Percentiles rank a stretch among this genome's conserved stretches.
phyloP scores from a whole-genome alignment of 1,139 yeast genomes.

The Protomyces gravidus region DNA sequence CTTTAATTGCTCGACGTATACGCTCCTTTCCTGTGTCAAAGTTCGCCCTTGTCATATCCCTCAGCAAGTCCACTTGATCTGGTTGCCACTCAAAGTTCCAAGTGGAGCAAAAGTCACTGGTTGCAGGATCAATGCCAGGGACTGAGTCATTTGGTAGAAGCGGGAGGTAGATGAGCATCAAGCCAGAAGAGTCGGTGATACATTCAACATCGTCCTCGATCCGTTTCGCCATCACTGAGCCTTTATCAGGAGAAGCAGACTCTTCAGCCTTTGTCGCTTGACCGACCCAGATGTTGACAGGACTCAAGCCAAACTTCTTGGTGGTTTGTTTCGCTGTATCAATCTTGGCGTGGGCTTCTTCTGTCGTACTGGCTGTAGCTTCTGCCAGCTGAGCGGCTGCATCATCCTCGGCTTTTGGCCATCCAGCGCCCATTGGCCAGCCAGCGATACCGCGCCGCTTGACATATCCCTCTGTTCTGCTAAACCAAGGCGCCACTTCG shows the following conservation, averaged over 20 bases:
- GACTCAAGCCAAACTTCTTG: neutral
- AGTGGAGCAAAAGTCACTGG: conserved; percentile 34
- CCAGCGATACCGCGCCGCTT: conserved; percentile 34
- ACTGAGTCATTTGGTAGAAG: conserved; percentile 34
- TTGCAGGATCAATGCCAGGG: conserved; percentile 35
- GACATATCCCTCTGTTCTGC: conserved; percentile 35
- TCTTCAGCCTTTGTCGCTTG: conserved; percentile 9
- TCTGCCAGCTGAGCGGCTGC: neutral
- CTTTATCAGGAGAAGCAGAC: neutral
- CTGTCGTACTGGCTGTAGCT: conserved; percentile 7
- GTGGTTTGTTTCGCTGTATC: neutral
- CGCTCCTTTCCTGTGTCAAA: conserved; percentile 33
- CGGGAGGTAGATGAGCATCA: conserved; percentile 36
- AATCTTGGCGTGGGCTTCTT: conserved; percentile 3
- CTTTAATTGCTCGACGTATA: conserved; percentile 32
- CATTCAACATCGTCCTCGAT: conserved; percentile 5
- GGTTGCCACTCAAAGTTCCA: conserved; percentile 36
- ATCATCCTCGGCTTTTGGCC: conserved; percentile 27
- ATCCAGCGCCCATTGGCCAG: conserved; percentile 35
- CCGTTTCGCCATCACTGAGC: conserved; percentile 6
- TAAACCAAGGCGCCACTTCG: conserved; percentile 35
- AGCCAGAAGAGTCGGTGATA: conserved; percentile 26
- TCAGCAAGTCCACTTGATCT: conserved; percentile 38
- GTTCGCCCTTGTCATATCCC: conserved; percentile 39
- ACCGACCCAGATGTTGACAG: conserved; percentile 26